Base-by-base conservation (phyloP, 1,139 yeast species). In the Sugiyamaella japonica region DNA sequence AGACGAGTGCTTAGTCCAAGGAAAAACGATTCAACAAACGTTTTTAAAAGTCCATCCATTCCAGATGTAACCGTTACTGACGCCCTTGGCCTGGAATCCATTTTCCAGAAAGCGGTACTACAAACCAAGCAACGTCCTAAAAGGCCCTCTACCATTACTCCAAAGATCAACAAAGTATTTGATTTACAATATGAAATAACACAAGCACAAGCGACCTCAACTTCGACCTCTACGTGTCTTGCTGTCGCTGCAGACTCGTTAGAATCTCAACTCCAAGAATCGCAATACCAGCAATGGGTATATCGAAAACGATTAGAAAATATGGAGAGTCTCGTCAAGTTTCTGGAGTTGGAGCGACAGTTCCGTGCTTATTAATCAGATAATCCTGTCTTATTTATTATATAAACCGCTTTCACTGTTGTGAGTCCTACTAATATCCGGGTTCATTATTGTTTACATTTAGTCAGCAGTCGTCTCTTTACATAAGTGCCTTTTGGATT, bases 301-400 rank as follows among this genome's bases (percentile, higher is more conserved):
- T 50, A 56, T 9, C 58, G 55, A 20, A 48, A 50, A 43, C 59
- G 56, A 36, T 52, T 62, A 1, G 52, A 40, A 7, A 55, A 61
- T 32, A 53, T 60, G 37, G 55, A 61, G 38, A 50, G 47, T 7
- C 49, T 62, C 3, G 62, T 61, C 7, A 61, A 61, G 39, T 63
- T 63, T 48, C 49, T 63, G 59, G 65, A 61, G 48, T 55, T 63
- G 34, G 66, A 63, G 39, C 53, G 59, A 16, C 46, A 52, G 36
- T 63, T 60, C 38, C 54, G 50, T 9, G 57, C 56, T 17, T 58
- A 45, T 36, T 53, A 39, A 31, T 8, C 8, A 3, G 23, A 38
- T 31, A 16, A 25, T 8, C 31, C 5, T 7, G 25, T 17, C 31
- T 15, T 31, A 31, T 43, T 43, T 43, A 32, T 43, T 43, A 9